Conservation (phyloP, 2,329 filamentous ascomycete genomes). For the Tolypocladium pustulatum region DNA sequence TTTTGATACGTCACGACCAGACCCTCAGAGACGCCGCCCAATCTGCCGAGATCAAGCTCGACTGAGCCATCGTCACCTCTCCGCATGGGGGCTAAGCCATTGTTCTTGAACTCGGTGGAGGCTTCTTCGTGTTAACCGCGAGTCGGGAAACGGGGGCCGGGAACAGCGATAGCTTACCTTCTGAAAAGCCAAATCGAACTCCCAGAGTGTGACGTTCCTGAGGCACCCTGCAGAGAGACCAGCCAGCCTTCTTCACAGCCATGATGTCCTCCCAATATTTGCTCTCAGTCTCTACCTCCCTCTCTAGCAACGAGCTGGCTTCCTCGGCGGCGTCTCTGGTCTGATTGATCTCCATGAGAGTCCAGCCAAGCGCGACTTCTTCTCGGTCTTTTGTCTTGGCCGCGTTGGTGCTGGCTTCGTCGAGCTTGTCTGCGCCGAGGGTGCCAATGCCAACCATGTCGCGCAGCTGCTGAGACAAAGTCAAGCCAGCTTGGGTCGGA, state of each 20-base stretch:
- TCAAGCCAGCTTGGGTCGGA: conserved; percentile 57
- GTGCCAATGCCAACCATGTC: conserved; percentile 64
- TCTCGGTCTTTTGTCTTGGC: conserved; percentile 45
- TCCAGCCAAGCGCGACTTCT: conserved; percentile 57
- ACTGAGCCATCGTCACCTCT: conserved; percentile 66
- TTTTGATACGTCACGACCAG: conserved; percentile 58
- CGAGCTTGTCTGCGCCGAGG: conserved; percentile 56
- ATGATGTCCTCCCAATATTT: conserved; percentile 85
- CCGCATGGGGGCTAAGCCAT: conserved; percentile 71
- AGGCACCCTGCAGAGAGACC: conserved; percentile 73
- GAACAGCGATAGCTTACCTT: conserved; percentile 34
- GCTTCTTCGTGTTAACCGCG: conserved; percentile 26
- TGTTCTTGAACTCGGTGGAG: conserved; percentile 48
- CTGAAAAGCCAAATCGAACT: conserved; percentile 82
- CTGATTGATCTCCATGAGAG: conserved; percentile 64
- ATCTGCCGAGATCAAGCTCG: conserved; percentile 54
- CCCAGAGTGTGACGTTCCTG: conserved; percentile 64
- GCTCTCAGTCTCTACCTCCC: conserved; percentile 69
- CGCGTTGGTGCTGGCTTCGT: conserved; percentile 47
- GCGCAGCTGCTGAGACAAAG: conserved; percentile 61
- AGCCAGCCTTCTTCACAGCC: conserved; percentile 70
- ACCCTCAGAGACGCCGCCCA: conserved; percentile 42
- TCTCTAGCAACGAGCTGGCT: conserved; percentile 61
- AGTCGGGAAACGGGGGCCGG: background rate
- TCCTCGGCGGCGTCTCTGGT: conserved; percentile 64